Base-by-base conservation (phyloP, 1,139 yeast species). In the Suhomyces wounanorum region DNA sequence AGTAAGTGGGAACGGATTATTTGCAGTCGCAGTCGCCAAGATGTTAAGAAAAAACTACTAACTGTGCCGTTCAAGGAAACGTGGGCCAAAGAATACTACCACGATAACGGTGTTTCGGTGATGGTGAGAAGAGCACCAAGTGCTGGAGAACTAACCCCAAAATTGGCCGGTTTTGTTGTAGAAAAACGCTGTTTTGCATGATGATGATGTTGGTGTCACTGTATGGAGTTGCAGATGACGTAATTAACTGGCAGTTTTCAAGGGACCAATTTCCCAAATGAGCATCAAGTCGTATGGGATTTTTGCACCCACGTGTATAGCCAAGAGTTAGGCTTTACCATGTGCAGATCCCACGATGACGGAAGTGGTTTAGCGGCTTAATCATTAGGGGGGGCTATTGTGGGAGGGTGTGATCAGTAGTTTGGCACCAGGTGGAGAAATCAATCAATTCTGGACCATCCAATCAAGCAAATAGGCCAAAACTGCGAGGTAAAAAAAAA, bases 21-120 rank as follows among this genome's bases (percentile, higher is more conserved):
- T 37, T 36, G 40, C 41, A 43, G 36, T 43, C 47, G 47, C 47
- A 44, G 30, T 44, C 47, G 43, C 47, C 43, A 44, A 44, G 47
- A 44, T 33, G 33, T 44, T 31, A 44, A 44, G 47, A 44, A 44
- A 44, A 44, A 44, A 17, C 16, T 14, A 10, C 3, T 21, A n/a
- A 13, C 11, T 13, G 39, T 39, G 47, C 47, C 47, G 47, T 44
- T 17, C 11, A 23, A 9, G 25, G 40, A 31, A 44, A 44, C 47
- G 47, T 44, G 47, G 47, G 33, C 43, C 14, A n/a, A 11, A 18
- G 17, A 13, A 3, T 17, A 18, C 13, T 9, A 11, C 14, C 10
- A 36, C 14, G 39, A 38, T 38, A 38, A 21, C 23, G 16, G 25
- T 17, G 25, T 7, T 10, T 21, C 2, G 16, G 16, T 26, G 25